A percentile compares a stretch with the other conserved stretches of the same genome.
phyloP scores from a whole-genome alignment of 2,329 filamentous ascomycete species.

The Fusarium avenaceum region DNA sequence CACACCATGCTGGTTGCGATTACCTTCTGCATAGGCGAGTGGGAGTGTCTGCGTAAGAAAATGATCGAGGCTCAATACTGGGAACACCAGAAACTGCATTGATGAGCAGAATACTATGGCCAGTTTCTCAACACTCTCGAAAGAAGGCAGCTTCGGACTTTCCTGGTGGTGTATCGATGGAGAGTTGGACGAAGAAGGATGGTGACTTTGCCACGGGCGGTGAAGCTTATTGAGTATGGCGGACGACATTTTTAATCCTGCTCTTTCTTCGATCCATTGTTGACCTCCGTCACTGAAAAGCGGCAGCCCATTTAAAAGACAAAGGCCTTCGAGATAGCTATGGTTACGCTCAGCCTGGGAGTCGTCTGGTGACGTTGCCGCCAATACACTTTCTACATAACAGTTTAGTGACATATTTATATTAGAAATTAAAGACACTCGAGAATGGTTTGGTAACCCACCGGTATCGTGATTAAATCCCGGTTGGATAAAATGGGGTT shows the following conservation, averaged over 20 bases:
- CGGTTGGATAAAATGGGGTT: not conserved
- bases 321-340: not conserved
- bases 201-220: not conserved
- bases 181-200: too few relatives aligned
- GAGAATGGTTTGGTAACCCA: not conserved
- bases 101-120: not conserved
- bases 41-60: not conserved
- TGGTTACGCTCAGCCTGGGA: not conserved
- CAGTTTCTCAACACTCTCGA: not conserved
- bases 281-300: not conserved
- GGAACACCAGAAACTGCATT: constrained; percentile 1
- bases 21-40: not conserved
- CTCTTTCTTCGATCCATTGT: not conserved
- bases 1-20: fast-evolving
- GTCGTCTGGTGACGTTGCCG: fast-evolving
- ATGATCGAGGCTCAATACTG: fast-evolving
- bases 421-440: too few relatives aligned
- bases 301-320: not conserved
- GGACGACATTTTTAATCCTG: not conserved
- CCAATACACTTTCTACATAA: too few relatives aligned
- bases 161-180: fast-evolving
- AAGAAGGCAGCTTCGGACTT: fast-evolving
- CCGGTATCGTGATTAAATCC: fast-evolving
- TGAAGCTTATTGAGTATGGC: not conserved
- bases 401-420: too few relatives aligned